Base-by-base conservation (phyloP, 192 early-diverging fungal genomes). In the Gonapodya prolifera region DNA sequence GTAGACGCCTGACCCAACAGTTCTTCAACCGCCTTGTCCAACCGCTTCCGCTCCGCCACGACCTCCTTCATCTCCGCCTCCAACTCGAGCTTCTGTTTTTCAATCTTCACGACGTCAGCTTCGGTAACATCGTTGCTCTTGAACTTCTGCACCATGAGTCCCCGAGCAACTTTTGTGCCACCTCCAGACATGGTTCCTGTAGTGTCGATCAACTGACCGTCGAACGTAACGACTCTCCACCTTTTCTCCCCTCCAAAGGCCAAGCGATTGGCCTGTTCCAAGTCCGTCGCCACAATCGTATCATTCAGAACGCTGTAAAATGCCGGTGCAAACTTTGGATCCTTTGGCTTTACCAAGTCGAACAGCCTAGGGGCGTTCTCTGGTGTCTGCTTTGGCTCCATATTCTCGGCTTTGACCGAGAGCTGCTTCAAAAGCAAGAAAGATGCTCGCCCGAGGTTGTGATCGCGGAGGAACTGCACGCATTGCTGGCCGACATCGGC, bases 101-200 rank as follows among this genome's bases (percentile, higher is more conserved):
- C 69, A 31, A 75, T 78, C 2, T 35, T 31, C 69, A 35, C 1
- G 70, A 31, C 34, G 13, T 35, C 61, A 69, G 33, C 13, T 70
- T 83, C 1, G 34, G 75, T 73, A 69, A 75, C 30, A 78, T 79
- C 79, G 79, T 75, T 34, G 35, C 76, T 32, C 0, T 69, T 16
- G 35, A 92, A 89, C 36, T 85, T 92, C 13, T 93, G 94, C 82
- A 91, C 89, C 98, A 98, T 99, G 32, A 91, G 94, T 13, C 98
- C 98, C 17, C 90, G 87, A 2, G 84, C 82, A 0, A 90, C 87
- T 70, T 86, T 85, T 16, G 78, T 88, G 29, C 96, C 96, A 71
- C 96, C 98, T 77, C 96, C 96, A 34, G 89, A 90, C 94, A 99
- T 95, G 2, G 96, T 92, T 79, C 98, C 96, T 1, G 91, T 90